Conservation (phyloP, 2,329 filamentous ascomycete genomes). For the Torrubiella hemipterigena region DNA sequence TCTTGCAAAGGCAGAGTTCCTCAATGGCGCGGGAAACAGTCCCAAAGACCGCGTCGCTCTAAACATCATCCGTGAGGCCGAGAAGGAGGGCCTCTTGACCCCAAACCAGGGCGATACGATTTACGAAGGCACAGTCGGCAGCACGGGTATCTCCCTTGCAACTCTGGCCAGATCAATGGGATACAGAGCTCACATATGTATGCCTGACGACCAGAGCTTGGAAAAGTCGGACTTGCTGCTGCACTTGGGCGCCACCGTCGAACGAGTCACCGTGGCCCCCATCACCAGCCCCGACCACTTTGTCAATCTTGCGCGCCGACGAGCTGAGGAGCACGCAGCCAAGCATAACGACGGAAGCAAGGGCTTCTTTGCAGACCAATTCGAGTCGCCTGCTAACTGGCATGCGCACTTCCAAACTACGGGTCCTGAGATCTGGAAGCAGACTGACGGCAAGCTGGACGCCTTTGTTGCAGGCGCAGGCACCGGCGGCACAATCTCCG, state of each 20-base stretch:
- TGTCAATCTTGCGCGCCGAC: constrained; percentile 75
- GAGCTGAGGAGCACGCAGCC: constrained; percentile 62
- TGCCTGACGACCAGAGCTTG: constrained; percentile 80
- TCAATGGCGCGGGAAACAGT: constrained; percentile 88
- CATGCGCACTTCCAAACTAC: constrained; percentile 71
- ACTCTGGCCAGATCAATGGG: constrained; percentile 78
- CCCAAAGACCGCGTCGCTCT: constrained; percentile 93
- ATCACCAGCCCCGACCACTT: constrained; percentile 92
- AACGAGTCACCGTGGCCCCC: constrained; percentile 79
- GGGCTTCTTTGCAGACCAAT: constrained; percentile 94
- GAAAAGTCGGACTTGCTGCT: constrained; percentile 86
- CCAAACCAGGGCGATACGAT: constrained; percentile 84
- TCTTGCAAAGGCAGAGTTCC: constrained; percentile 87
- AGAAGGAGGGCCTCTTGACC: constrained; percentile 61
- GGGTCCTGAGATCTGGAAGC: constrained; percentile 77
- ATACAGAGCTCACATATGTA: constrained; percentile 91
- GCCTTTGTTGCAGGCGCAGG: constrained; percentile 91
- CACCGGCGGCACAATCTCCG: constrained; percentile 86
- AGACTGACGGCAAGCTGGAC: constrained; percentile 63
- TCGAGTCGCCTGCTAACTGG: constrained; percentile 86
- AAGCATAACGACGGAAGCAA: constrained; percentile 46
- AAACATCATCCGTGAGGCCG: constrained; percentile 74
- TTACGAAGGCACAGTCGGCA: constrained; percentile 94
- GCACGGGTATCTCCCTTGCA: constrained; percentile 89
- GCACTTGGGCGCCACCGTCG: constrained; percentile 85